Base-by-base conservation (phyloP, 2,329 filamentous ascomycete species). In the Aspergillus pseudotamarii region DNA sequence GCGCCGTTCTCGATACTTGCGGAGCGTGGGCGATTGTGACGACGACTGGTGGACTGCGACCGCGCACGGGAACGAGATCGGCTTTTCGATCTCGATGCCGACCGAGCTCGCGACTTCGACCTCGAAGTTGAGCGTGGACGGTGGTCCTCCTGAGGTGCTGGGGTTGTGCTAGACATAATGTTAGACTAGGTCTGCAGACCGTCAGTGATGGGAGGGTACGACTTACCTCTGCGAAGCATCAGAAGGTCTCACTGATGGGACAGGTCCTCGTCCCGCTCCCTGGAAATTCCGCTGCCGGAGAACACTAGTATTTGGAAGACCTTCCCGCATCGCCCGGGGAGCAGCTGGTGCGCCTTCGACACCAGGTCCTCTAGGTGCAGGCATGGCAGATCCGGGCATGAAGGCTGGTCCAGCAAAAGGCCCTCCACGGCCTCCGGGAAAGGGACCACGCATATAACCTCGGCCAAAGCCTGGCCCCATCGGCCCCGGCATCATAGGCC, bases 311-410 rank as follows among this genome's bases (percentile, higher is more conserved):
- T 96, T 96, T 58, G 92, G 91, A 12, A 93, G 83, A 34, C 93
- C 93, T 78, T 95, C 91, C 66, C 94, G 87, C 92, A 98, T 96
- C 21, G 95, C 95, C 79, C 95, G 94, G 55, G 95, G 95, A 11
- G 94, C 95, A 60, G 91, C 96, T 32, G 95, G 95, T 32, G 95
- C 95, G 80, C 86, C 86, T 73, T 82, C 82, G 58, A 88, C 85
- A 43, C 85, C 86, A 85, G 92, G 79, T 5, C 83, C 83, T 58
- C 78, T 78, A 8, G 82, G 77, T 64, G 79, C 73, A 61, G 69
- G 63, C 66, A 70, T 65, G 51, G 66, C 71, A 53, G 64, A 57
- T 6, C 74, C 75, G 55, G 75, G 65, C 68, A 72, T 71, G 38
- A 70, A 71, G 19, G 71, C 66, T 57, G 71, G 69, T 55, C 74